Base-by-base conservation (phyloP, 768 basidiomycete species). In the Chiua virens region DNA sequence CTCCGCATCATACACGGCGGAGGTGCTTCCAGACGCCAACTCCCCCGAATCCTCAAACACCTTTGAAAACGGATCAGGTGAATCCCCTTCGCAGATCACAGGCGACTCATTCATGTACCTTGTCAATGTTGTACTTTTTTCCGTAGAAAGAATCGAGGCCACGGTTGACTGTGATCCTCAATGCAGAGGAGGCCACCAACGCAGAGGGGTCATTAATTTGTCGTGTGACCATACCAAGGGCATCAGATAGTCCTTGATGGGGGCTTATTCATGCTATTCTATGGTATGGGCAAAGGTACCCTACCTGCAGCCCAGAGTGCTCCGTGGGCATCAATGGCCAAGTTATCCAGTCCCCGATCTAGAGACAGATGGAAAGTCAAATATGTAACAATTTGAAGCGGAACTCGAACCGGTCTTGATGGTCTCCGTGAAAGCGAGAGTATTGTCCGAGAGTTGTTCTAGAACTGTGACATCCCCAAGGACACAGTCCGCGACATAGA, bases 1-100 rank as follows among this genome's bases (percentile, higher is more conserved):
- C 55, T 75, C 57, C 3, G 77, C 65, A 58, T 86, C 84, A 57
- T 83, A 78, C 15, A 73, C 82, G 3, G 69, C 84, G 2, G 77
- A 71, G 2, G 87, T 90, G 32, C 75, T 70, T 8, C 77, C 82
- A 15, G 79, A 79, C 11, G 79, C 78, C 22, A 85, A 44, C 4
- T 62, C 68, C 9, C 88, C 87, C 51, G 82, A 73, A 63, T 89
- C 85, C 63, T 87, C 83, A 51, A 89, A 87, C 10, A 80, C 73
- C 84, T 87, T 54, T 14, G 5, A 39, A 30, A 52, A 60, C 38
- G 41, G 45, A 36, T 58, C 54, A 52, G 36, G 8, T 13, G n/a
- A 15, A 11, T 11, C n/a, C n/a, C 10, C 8, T 15, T n/a, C n/a
- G 22, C 2, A 13, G 41, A 38, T 15, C 7, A 8, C 15, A 1